phyloP scores from a whole-genome alignment of 495 filamentous ascomycete genomes.

The Neurospora sp. region DNA sequence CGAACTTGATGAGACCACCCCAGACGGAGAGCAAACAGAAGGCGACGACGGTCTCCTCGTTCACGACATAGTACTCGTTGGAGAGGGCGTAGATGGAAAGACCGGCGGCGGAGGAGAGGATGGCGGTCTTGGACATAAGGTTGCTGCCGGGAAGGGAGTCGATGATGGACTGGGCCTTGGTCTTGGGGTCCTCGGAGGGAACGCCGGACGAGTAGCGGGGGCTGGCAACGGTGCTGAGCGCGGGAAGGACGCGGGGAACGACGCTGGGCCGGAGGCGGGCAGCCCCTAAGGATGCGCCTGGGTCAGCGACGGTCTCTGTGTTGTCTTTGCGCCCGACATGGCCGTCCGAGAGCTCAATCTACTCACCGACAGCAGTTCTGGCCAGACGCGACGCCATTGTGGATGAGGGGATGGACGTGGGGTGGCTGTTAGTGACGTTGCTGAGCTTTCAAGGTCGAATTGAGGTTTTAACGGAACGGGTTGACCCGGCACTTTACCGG shows the following conservation, averaged over 20 bases:
- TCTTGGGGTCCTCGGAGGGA: conserved; percentile 74
- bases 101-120: conserved; percentile 86
- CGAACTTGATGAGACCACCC: conserved; percentile 80
- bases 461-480: conserved; percentile 43
- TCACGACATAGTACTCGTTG: conserved; percentile 99
- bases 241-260: conserved; percentile 58
- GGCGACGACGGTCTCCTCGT: conserved; percentile 91
- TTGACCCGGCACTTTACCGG: conserved; percentile 23
- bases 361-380: conserved; percentile 84
- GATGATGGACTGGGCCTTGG: conserved; percentile 90
- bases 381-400: conserved; percentile 94
- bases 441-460: conserved; percentile 30
- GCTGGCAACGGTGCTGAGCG: conserved; percentile 53
- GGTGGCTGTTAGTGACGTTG: conserved; percentile 25
- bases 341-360: not conserved
- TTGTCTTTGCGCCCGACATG: conserved; percentile 1
- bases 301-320: not conserved
- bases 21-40: conserved; percentile 85
- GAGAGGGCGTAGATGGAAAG: conserved; percentile 88
- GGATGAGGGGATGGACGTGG: conserved; percentile 39
- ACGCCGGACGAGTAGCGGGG: conserved; percentile 65
- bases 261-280: conserved; percentile 73
- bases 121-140: conserved; percentile 87
- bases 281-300: conserved; percentile 50
- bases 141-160: conserved; percentile 78